Base-by-base conservation (phyloP, 2,329 filamentous ascomycete genomes). In the Colletotrichum sp. region DNA sequence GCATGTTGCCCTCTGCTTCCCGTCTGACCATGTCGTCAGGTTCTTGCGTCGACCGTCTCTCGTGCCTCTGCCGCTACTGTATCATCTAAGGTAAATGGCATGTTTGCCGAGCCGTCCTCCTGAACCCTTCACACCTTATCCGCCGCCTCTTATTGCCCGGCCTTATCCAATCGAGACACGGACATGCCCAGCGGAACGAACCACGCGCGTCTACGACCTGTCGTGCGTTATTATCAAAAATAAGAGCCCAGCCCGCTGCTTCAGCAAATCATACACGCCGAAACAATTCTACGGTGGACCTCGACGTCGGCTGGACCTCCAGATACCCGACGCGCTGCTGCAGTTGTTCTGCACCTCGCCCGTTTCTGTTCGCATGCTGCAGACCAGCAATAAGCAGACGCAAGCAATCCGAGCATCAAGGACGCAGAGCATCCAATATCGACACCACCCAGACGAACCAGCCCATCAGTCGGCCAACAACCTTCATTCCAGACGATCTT, bases 261-360 rank as follows among this genome's bases (percentile, higher is more conserved):
- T 8, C 21, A 30, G 21, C 63, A 63, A 75, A 75, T 75, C 69
- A 75, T 13, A 60, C 21, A 24, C 4, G 62, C 32, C 32, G 30
- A 21, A n/a, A 34, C 32, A 8, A 16, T 24, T 24, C 30, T 24
- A 13, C 7, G 13, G 66, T 59, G 66, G 66, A 69, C 66, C 52
- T 59, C 52, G 52, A 60, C 66, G 32, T 69, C 66, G 52, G 52
- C 52, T 69, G 28, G 65, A 34, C 66, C 66, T 60, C 32, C 52
- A 72, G 69, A 67, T 75, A 72, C 69, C 73, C 73, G 57, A 72
- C 69, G 32, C 73, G 32, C 63, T 68, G 73, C 71, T 68, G 73
- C 69, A 68, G 63, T 63, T 26, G 55, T 67, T 67, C 67, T 71
- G 71, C 72, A 66, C 49, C 62, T 64, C 62, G 34, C 62, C 62